These are phyloP conservation scores for Acrocalymma vagum DNA, from an alignment of 2,329 filamentous ascomycete genomes.

Conservation along the genomic window DNA sequence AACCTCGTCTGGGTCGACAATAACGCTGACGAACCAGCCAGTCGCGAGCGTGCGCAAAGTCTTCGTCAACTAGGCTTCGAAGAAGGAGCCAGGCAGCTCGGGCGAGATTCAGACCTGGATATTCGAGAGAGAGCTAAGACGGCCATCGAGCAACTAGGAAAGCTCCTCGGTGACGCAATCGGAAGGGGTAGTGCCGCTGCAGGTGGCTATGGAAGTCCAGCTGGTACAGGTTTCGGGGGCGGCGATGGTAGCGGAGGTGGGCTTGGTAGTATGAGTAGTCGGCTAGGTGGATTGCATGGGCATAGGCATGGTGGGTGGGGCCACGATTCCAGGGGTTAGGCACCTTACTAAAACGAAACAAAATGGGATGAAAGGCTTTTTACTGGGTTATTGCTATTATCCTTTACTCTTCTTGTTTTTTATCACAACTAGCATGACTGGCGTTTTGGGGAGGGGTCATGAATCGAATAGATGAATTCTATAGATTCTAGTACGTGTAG, in stretches of 20 bases:
- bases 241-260: slow-evolving; percentile 5
- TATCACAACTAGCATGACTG: too few species aligned
- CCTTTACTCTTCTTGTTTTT: too few species aligned
- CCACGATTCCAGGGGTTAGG: too few species aligned
- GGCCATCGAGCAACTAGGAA: slow-evolving; percentile 69
- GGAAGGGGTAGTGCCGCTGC: too few species aligned
- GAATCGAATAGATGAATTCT: too few species aligned
- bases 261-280: slow-evolving; percentile 2
- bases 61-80: slow-evolving; percentile 77
- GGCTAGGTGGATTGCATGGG: slow-evolving; percentile 18
- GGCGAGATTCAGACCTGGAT: slow-evolving; percentile 77
- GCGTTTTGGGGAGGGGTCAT: too few species aligned
- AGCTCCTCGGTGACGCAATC: slow-evolving; percentile 25
- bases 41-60: slow-evolving; percentile 71
- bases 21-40: slow-evolving; percentile 69
- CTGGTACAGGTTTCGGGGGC: slow-evolving; percentile 1
- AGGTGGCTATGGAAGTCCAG: slow-evolving; percentile 5
- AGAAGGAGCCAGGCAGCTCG: slow-evolving; percentile 68
- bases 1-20: slow-evolving; percentile 89
- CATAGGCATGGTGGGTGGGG: slow-evolving; percentile 9
- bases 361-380: too few species aligned
- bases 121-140: slow-evolving; percentile 85
- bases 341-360: too few species aligned
- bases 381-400: too few species aligned
- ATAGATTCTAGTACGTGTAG: too few species aligned